These are phyloP conservation scores for Geosmithia morbida DNA, from an alignment of 2,329 filamentous ascomycete genomes.

Conservation along the genomic window DNA sequence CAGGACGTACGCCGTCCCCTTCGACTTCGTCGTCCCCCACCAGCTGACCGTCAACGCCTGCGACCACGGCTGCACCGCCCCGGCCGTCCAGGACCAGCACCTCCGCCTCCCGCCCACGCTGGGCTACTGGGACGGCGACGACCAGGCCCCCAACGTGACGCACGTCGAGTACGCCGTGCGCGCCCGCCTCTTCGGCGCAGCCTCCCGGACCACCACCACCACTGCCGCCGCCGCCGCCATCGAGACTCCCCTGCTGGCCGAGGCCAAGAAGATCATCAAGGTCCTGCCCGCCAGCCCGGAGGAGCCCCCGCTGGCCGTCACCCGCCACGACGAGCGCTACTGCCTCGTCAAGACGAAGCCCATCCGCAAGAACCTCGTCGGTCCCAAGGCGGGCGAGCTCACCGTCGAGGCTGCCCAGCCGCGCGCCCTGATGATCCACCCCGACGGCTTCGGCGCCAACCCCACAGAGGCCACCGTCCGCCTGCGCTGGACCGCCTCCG, in stretches of 20 bases:
- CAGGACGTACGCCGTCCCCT: slow-evolving; percentile 34
- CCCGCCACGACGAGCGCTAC: slow-evolving; percentile 32
- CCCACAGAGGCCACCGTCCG: slow-evolving; percentile 27
- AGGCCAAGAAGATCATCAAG: slow-evolving; percentile 28
- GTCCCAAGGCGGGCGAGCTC: slow-evolving; percentile 33
- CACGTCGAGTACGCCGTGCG: slow-evolving; percentile 37
- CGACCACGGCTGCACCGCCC: slow-evolving; percentile 29
- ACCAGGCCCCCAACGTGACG: slow-evolving; percentile 39
- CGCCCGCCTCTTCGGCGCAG: slow-evolving; percentile 11
- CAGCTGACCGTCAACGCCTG: slow-evolving; percentile 43
- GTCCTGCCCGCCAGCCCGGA: slow-evolving; percentile 36
- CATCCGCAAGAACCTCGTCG: slow-evolving; percentile 36
- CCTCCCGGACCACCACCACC: slow-evolving; percentile 16
- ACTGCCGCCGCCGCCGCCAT: slow-evolving; percentile 15
- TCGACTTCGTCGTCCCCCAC: slow-evolving; percentile 44
- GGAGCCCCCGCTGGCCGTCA: slow-evolving; percentile 35
- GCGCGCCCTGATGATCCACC: slow-evolving; percentile 30
- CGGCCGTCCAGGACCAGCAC: slow-evolving; percentile 35
- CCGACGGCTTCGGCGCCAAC: slow-evolving; percentile 29
- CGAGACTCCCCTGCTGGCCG: no score
- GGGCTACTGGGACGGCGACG: slow-evolving; percentile 36
- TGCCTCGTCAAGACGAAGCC: slow-evolving; percentile 34
- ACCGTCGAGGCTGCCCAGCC: slow-evolving; percentile 31
- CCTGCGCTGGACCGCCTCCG: slow-evolving; percentile 26
- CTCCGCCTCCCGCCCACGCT: slow-evolving; percentile 37